Percentiles rank a stretch among this genome's conserved stretches.
Conservation (phyloP, 768 basidiomycete species). For the Rubroboletus satanas region DNA sequence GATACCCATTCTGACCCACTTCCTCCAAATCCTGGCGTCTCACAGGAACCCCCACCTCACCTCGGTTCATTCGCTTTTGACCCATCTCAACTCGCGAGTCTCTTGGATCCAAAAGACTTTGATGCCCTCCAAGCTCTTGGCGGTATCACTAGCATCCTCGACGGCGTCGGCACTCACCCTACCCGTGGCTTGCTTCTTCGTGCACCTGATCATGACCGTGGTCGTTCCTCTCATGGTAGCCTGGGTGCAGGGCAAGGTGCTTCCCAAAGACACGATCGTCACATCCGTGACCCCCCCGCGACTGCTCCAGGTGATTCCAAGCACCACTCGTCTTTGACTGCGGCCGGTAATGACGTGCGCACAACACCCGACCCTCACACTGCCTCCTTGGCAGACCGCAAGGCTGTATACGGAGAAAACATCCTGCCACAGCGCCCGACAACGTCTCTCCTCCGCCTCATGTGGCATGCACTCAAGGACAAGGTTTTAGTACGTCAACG, state of each 20-base stretch:
- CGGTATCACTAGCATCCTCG: conserved; percentile 62
- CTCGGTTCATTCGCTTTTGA: conserved; percentile 70
- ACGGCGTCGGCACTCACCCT: conserved; percentile 67
- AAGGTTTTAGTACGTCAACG: conserved; percentile 70
- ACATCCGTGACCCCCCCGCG: neutral
- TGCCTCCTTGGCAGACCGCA: conserved; percentile 57
- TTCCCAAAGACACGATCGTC: conserved; percentile 33
- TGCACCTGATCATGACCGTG: neutral
- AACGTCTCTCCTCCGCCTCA: conserved; percentile 69
- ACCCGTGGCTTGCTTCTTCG: conserved; percentile 40
- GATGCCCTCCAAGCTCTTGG: conserved; percentile 64
- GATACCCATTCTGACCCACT: conserved; percentile 22
- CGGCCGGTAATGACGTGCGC: neutral
- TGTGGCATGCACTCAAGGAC: conserved; percentile 86
- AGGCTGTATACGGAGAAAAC: conserved; percentile 72
- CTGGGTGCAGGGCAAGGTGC: conserved; percentile 31
- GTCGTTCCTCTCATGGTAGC: conserved; percentile 6
- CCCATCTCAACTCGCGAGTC: conserved; percentile 72
- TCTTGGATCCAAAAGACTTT: conserved; percentile 87
- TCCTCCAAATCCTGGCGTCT: conserved; percentile 20
- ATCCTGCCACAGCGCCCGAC: conserved; percentile 63
- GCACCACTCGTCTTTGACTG: conserved; percentile 10
- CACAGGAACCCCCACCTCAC: conserved; percentile 45
- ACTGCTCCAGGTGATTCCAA: conserved; percentile 2
- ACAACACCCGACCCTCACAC: conserved; percentile 9